Evolutionary conservation across 805 yeast species (phyloP).

Genomic region (Isabelozyma pseudorhagii): DNA sequence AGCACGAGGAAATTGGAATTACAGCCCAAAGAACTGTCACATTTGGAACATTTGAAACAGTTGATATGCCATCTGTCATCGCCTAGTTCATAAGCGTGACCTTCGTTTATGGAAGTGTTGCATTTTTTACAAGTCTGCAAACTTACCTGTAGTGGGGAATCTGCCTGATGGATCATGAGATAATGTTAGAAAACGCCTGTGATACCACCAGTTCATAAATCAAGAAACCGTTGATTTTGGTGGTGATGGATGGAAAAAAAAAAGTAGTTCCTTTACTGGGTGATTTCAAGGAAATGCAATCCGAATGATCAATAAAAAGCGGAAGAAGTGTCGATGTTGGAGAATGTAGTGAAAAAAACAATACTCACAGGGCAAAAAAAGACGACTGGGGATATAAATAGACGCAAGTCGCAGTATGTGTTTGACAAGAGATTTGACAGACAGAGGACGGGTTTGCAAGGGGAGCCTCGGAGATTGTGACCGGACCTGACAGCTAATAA

Average conservation of each 20-base stretch:
- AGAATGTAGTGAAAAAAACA: too few relatives aligned
- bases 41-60: conserved; percentile 88
- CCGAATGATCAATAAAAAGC: too few relatives aligned
- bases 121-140: conserved; percentile 40
- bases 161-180: too few relatives aligned
- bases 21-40: conserved; percentile 74
- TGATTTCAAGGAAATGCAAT: too few relatives aligned
- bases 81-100: conserved; percentile 93
- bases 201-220: background rate
- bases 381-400: too few relatives aligned
- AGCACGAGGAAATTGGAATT: conserved; percentile 86
- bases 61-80: conserved; percentile 94
- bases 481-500: too few relatives aligned
- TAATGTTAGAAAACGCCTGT: background rate
- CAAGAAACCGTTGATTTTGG: background rate
- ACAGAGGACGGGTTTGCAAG: too few relatives aligned
- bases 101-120: conserved; percentile 61
- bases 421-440: too few relatives aligned
- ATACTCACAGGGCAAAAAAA: too few relatives aligned
- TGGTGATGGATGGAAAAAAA: background rate
- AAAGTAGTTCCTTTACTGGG: background rate
- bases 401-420: too few relatives aligned
- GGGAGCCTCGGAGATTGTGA: too few relatives aligned
- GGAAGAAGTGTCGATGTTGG: too few relatives aligned
- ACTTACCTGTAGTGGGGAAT: background rate